These are phyloP conservation scores for Lantana camara DNA, from an alignment of 257 asterid species.

Conservation along the genomic window DNA sequence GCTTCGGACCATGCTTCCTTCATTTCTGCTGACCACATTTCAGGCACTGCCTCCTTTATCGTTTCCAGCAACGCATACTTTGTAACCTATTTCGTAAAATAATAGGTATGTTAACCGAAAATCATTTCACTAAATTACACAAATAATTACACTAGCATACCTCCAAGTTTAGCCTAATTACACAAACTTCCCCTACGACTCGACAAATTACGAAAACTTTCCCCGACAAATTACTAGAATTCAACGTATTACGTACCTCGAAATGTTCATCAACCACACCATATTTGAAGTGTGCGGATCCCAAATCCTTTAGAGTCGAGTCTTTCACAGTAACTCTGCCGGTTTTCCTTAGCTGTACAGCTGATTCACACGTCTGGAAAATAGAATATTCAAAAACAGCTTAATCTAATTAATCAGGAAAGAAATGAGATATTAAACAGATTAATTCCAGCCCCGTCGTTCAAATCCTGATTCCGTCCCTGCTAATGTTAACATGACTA, in stretches of 20 bases:
- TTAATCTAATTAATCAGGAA: too few relatives aligned
- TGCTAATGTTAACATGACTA: too few relatives aligned
- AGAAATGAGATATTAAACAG: too few relatives aligned
- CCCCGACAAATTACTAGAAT: too few relatives aligned
- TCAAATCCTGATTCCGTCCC: too few relatives aligned
- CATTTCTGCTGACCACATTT: conserved; percentile 64
- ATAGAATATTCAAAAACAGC: not conserved
- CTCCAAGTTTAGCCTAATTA: too few relatives aligned
- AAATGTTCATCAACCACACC: conserved; percentile 72
- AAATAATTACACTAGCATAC: too few relatives aligned
- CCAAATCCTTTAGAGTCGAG: conserved; percentile 56
- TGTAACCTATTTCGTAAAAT: conserved; percentile 42
- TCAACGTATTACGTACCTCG: conserved; percentile 42
- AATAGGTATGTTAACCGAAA: too few relatives aligned
- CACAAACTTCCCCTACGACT: too few relatives aligned
- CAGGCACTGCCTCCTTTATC: conserved; percentile 60
- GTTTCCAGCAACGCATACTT: conserved; percentile 67
- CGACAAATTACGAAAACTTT: too few relatives aligned
- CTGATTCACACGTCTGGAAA: conserved; percentile 70
- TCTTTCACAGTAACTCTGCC: conserved; percentile 60
- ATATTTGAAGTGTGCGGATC: conserved; percentile 54
- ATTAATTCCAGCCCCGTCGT: too few relatives aligned
- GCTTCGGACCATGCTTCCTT: conserved; percentile 66
- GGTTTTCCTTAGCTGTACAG: conserved; percentile 66
- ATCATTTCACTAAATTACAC: too few relatives aligned